Percentiles rank a stretch among this genome's conserved stretches.
phyloP scores from a whole-genome alignment of 805 yeast species.

The Metschnikowia bowlesiae region DNA sequence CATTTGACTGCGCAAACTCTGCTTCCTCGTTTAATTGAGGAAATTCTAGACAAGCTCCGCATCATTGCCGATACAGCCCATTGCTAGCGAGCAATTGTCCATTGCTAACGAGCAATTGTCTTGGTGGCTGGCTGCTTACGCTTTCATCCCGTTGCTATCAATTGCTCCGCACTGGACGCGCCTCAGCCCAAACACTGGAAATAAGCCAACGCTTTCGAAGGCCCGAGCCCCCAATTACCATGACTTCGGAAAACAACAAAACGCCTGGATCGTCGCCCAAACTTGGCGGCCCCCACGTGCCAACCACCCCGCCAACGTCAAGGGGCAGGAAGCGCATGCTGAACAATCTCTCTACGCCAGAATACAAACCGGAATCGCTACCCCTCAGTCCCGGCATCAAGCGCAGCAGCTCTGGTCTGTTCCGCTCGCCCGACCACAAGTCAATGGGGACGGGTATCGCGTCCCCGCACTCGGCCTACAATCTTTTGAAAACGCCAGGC shows the following conservation, averaged over 20 bases:
- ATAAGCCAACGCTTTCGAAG: background rate
- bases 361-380: conserved; percentile 23
- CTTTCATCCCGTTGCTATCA: too few relatives aligned
- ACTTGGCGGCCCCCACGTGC: conserved; percentile 19
- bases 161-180: too few relatives aligned
- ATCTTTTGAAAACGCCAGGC: conserved; percentile 31
- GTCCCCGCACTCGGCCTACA: conserved; percentile 26
- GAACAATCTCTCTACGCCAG: conserved; percentile 35
- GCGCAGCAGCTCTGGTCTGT: conserved; percentile 27
- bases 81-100: too few relatives aligned
- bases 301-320: conserved; percentile 28
- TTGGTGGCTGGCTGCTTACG: too few relatives aligned
- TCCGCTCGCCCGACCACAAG: conserved; percentile 33
- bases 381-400: conserved; percentile 41
- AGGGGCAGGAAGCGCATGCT: conserved; percentile 22
- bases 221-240: background rate
- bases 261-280: conserved; percentile 37
- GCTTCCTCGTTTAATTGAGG: too few relatives aligned
- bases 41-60: too few relatives aligned
- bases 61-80: too few relatives aligned
- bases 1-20: too few relatives aligned
- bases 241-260: conserved; percentile 4
- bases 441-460: conserved; percentile 20
- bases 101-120: too few relatives aligned
- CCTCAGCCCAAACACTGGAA: too few relatives aligned